Evolutionary conservation across 345 rosid genomes (phyloP).

Genomic region (Raphanus raphanistrum): DNA sequence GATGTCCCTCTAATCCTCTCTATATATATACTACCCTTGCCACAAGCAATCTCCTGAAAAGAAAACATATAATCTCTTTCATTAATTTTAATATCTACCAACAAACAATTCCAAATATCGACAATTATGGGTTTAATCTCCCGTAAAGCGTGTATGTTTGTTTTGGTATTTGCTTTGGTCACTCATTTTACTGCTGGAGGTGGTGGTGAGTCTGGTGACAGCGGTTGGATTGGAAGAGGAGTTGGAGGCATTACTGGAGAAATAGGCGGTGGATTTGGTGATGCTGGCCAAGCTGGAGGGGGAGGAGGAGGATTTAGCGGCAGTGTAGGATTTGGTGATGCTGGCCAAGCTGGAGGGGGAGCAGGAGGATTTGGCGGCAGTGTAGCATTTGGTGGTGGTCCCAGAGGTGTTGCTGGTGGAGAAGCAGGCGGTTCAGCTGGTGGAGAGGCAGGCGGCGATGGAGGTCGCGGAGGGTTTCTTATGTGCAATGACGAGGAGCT

Average conservation of each 20-base stretch:
- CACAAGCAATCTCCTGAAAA: neutral
- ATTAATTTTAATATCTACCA: neutral
- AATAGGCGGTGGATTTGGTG: constrained; percentile 29
- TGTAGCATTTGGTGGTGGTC: neutral
- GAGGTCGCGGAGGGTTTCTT: constrained; percentile 21
- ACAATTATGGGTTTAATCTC: constrained; percentile 17
- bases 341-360: constrained; percentile 3
- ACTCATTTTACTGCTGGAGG: constrained; percentile 11
- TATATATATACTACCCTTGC: constrained; percentile 18
- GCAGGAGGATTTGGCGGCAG: constrained; percentile 11
- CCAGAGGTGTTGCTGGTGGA: neutral
- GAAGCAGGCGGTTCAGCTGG: neutral
- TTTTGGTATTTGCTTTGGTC: constrained; percentile 26
- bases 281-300: constrained; percentile 8
- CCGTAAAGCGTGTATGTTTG: constrained; percentile 24
- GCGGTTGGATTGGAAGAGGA: constrained; percentile 34
- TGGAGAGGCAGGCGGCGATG: neutral
- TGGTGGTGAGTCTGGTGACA: constrained; percentile 27
- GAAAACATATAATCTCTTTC: constrained; percentile 2
- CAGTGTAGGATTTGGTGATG: neutral
- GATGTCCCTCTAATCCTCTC: neutral
- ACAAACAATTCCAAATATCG: neutral
- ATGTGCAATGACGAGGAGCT: constrained; percentile 7
- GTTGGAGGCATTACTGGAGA: constrained; percentile 30
- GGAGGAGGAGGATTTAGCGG: constrained; percentile 11